Percentiles rank a stretch among this genome's conserved stretches.
phyloP scores from a whole-genome alignment of 208 protist genomes.

The Wallacemonas collosoma region DNA sequence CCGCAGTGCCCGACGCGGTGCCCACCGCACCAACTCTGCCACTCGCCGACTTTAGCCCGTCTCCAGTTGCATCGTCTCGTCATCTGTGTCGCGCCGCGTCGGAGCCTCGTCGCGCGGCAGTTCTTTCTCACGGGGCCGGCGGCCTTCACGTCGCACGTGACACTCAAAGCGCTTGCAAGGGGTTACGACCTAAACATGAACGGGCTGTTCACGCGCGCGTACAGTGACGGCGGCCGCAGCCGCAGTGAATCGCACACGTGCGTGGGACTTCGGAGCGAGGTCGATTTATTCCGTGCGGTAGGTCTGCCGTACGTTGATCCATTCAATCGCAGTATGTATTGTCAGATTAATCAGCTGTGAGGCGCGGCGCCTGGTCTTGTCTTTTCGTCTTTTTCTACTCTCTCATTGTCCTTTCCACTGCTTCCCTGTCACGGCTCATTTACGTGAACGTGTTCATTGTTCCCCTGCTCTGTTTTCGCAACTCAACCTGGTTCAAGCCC shows the following conservation, averaged over 20 bases:
- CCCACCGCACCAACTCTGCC: slow-evolving; percentile 20
- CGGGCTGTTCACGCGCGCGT: slow-evolving; percentile 38
- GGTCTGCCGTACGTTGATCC: slow-evolving; percentile 64
- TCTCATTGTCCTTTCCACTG: slow-evolving; percentile 6
- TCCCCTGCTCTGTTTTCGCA: not conserved
- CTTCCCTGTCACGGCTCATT: no score
- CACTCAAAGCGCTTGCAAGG: slow-evolving; percentile 41
- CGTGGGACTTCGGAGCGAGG: slow-evolving; percentile 41
- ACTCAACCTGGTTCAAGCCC: not conserved
- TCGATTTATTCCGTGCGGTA: slow-evolving; percentile 47
- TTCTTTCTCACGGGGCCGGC: slow-evolving; percentile 72
- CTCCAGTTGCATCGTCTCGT: slow-evolving; percentile 45
- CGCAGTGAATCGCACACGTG: slow-evolving; percentile 10
- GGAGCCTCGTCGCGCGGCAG: slow-evolving; percentile 32
- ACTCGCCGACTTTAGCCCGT: slow-evolving; percentile 13
- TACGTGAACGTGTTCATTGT: no score
- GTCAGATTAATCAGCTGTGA: slow-evolving; percentile 35
- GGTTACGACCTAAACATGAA: slow-evolving; percentile 58
- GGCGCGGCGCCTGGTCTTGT: not conserved
- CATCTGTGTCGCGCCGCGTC: slow-evolving; percentile 38
- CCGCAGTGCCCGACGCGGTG: slow-evolving; percentile 19
- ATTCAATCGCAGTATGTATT: slow-evolving; percentile 63
- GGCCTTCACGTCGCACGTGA: slow-evolving; percentile 56
- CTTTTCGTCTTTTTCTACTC: slow-evolving; percentile 19
- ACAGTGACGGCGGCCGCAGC: not conserved